phyloP scores from a whole-genome alignment of 495 filamentous ascomycete species.

The Usnea hakonensis region DNA sequence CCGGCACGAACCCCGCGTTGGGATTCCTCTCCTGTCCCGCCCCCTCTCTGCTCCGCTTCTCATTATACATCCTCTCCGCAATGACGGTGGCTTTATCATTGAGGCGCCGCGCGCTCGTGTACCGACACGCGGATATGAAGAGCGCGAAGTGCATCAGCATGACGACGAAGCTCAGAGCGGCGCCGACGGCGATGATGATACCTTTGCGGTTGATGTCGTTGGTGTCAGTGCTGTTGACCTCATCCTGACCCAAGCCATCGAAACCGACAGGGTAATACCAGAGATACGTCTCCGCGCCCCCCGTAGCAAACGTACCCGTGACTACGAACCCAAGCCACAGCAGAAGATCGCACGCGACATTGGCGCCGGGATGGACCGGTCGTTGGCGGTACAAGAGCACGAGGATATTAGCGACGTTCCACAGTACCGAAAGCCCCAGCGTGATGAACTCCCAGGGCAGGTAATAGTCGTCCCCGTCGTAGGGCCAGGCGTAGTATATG shows the following conservation, averaged over 20 bases:
- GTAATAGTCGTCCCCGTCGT: neutral
- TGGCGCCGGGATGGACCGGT: constrained; percentile 28
- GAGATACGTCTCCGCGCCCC: neutral
- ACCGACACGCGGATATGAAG: constrained; percentile 32
- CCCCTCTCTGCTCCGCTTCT: neutral
- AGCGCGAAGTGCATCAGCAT: constrained; percentile 27
- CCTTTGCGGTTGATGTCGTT: neutral
- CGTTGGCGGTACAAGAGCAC: constrained; percentile 14
- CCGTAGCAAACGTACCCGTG: constrained; percentile 19
- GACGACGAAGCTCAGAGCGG: neutral
- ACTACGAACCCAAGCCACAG: constrained; percentile 28
- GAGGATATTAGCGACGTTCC: constrained; percentile 21
- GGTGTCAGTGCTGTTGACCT: neutral
- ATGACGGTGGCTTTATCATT: neutral
- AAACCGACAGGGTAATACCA: neutral
- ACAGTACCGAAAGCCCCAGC: constrained; percentile 21
- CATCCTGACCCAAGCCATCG: neutral
- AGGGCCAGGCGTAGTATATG: neutral
- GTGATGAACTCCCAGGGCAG: constrained; percentile 25
- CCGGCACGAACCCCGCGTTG: neutral
- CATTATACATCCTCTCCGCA: neutral
- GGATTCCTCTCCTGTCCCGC: neutral
- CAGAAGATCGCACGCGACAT: constrained; percentile 29
- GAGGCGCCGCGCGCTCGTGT: constrained; percentile 23
- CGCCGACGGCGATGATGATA: constrained; percentile 7